phyloP scores from a whole-genome alignment of 805 yeast species.

The Schwanniomyces polymorphus region DNA sequence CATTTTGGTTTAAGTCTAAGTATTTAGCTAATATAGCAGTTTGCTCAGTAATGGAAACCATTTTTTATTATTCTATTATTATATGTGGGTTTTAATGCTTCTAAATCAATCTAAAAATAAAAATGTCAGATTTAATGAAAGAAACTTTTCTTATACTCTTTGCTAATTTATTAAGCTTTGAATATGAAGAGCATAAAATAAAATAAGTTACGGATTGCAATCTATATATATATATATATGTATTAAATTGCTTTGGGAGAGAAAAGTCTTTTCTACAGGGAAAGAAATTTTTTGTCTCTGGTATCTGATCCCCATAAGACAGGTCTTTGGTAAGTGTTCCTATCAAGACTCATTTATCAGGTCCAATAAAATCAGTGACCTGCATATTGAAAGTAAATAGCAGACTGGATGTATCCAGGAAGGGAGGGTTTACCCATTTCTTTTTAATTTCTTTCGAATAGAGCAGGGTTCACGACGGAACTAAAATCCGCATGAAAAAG shows the following conservation, averaged over 20 bases:
- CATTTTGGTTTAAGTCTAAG: slow-evolving; percentile 79
- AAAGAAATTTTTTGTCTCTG: neutral
- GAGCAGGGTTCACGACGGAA: neutral
- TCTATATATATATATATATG: slow-evolving; percentile 1
- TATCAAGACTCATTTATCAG: neutral
- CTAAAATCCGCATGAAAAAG: neutral
- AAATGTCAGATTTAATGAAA: neutral
- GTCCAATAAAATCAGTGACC: neutral
- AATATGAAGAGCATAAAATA: neutral
- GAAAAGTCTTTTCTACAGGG: neutral
- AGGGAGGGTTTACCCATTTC: neutral
- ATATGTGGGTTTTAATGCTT: neutral
- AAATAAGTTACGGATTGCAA: neutral
- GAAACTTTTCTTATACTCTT: neutral
- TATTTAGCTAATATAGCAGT: slow-evolving; percentile 83
- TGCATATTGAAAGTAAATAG: neutral
- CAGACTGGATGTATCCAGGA: neutral
- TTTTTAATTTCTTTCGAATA: neutral
- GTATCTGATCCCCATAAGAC: neutral
- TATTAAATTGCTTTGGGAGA: neutral
- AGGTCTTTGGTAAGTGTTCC: neutral
- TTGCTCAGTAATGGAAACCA: slow-evolving; percentile 50
- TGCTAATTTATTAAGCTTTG: neutral
- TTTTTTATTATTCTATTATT: neutral
- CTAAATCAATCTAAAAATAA: neutral